Percentiles rank a stretch among this genome's conserved stretches.
phyloP scores from a whole-genome alignment of 768 basidiomycete species.

The Phylloporus rhodoxanthus region DNA sequence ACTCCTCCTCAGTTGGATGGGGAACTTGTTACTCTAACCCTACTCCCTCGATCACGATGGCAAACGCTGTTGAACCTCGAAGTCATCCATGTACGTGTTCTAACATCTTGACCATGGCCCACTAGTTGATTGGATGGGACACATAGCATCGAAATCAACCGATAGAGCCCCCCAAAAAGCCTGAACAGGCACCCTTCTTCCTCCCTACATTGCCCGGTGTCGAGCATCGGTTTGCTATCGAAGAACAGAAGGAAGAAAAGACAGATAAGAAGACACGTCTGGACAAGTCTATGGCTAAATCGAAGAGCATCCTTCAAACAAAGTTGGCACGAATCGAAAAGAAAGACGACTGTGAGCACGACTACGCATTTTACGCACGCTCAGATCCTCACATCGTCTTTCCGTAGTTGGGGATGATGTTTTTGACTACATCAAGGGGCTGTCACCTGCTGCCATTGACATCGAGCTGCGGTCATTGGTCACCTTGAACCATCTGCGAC shows the following conservation, averaged over 20 bases:
- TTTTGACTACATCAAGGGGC: slow-evolving; percentile 76
- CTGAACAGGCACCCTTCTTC: slow-evolving; percentile 96
- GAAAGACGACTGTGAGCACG: slow-evolving; percentile 63
- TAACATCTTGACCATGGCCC: not conserved
- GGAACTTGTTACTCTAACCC: slow-evolving; percentile 87
- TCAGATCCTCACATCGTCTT: slow-evolving; percentile 3
- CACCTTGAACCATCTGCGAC: slow-evolving; percentile 52
- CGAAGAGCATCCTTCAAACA: slow-evolving; percentile 67
- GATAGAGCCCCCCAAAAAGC: slow-evolving; percentile 89
- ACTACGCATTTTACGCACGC: not conserved
- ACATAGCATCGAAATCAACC: slow-evolving; percentile 90
- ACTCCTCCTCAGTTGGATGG: slow-evolving; percentile 87
- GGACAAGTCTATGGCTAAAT: slow-evolving; percentile 43
- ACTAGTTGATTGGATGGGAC: not conserved
- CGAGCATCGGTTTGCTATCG: slow-evolving; percentile 71
- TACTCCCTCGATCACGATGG: slow-evolving; percentile 90
- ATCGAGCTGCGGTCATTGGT: slow-evolving; percentile 80
- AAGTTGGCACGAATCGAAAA: slow-evolving; percentile 51
- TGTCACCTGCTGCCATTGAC: slow-evolving; percentile 89
- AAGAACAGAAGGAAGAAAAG: slow-evolving; percentile 35
- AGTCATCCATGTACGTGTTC: slow-evolving; percentile 70
- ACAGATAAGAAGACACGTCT: slow-evolving; percentile 44
- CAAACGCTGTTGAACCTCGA: slow-evolving; percentile 96
- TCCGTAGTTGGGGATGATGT: slow-evolving; percentile 63
- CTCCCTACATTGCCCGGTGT: slow-evolving; percentile 87